Evolutionary conservation across 2,329 filamentous ascomycete genomes (phyloP).

Genomic region (Periconia macrospinosa): DNA sequence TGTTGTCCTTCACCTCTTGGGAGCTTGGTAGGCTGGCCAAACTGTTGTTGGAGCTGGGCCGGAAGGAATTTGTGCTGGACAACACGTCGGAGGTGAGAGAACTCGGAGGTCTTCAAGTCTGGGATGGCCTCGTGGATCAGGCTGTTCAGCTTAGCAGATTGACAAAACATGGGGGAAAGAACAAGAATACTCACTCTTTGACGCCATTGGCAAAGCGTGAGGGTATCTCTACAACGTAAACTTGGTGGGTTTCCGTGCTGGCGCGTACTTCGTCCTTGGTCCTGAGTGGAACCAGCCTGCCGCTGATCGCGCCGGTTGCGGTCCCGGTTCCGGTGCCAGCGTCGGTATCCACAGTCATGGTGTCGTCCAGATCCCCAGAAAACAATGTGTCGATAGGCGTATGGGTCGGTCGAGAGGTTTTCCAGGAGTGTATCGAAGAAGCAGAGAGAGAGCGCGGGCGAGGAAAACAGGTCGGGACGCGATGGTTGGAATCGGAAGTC

Average conservation of each 20-base stretch:
- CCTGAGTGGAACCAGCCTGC: slow-evolving; percentile 43
- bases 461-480: neutral
- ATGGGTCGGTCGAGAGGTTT: neutral
- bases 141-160: slow-evolving; percentile 31
- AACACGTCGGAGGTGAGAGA: slow-evolving; percentile 70
- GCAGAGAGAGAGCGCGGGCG: neutral
- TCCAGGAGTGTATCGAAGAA: neutral
- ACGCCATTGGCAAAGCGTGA: slow-evolving; percentile 71
- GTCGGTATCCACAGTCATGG: slow-evolving; percentile 2
- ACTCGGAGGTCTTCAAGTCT: slow-evolving; percentile 47
- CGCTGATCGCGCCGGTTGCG: neutral
- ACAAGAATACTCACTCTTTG: slow-evolving; percentile 62
- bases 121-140: slow-evolving; percentile 50
- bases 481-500: neutral
- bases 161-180: slow-evolving; percentile 10
- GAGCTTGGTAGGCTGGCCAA: slow-evolving; percentile 33
- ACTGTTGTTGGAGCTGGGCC: slow-evolving; percentile 54
- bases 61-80: slow-evolving; percentile 72
- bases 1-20: slow-evolving; percentile 39
- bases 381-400: neutral
- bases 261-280: slow-evolving; percentile 55
- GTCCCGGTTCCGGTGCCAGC: neutral
- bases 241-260: slow-evolving; percentile 58
- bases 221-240: slow-evolving; percentile 72
- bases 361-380: neutral